phyloP scores from a whole-genome alignment of 371 early-diverging fungal species.

The Basidiobolus meristosporus region DNA sequence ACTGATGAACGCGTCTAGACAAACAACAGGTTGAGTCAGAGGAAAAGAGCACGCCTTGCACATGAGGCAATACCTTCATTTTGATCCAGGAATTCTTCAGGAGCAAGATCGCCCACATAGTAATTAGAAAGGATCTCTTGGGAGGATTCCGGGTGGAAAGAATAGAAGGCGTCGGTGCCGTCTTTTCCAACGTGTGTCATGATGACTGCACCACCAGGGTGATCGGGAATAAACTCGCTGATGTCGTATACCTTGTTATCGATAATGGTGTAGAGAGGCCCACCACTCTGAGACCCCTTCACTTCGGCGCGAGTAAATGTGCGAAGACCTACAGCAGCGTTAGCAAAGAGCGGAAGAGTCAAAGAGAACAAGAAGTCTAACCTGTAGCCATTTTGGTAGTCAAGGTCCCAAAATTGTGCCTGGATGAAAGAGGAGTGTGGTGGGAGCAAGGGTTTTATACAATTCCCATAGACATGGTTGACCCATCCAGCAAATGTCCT shows the following conservation, averaged over 20 bases:
- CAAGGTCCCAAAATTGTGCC: too few species aligned
- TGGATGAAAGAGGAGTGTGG: too few species aligned
- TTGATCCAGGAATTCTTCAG: neutral
- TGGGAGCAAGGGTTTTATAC: too few species aligned
- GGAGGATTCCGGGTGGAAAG: constrained; percentile 57
- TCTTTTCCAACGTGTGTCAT: constrained; percentile 65
- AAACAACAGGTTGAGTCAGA: neutral
- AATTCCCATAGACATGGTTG: too few species aligned
- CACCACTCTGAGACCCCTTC: too few species aligned
- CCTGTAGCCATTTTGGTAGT: too few species aligned
- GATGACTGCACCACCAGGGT: constrained; percentile 72
- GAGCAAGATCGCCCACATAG: constrained; percentile 60
- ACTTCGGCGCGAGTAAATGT: too few species aligned
- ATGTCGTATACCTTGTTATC: constrained; percentile 76
- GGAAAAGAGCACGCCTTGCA: neutral
- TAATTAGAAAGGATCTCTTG: constrained; percentile 53
- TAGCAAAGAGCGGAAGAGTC: too few species aligned
- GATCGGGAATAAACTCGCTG: constrained; percentile 55
- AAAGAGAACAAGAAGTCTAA: too few species aligned
- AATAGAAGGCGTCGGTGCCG: constrained; percentile 73
- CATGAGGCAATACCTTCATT: too few species aligned
- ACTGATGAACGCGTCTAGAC: constrained; percentile 21
- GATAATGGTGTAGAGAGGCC: constrained; percentile 50
- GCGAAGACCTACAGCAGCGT: too few species aligned
- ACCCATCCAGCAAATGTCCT: too few species aligned